Evolutionary conservation across 257 asterid species (phyloP).

Genomic region (Verbascum thapsus): DNA sequence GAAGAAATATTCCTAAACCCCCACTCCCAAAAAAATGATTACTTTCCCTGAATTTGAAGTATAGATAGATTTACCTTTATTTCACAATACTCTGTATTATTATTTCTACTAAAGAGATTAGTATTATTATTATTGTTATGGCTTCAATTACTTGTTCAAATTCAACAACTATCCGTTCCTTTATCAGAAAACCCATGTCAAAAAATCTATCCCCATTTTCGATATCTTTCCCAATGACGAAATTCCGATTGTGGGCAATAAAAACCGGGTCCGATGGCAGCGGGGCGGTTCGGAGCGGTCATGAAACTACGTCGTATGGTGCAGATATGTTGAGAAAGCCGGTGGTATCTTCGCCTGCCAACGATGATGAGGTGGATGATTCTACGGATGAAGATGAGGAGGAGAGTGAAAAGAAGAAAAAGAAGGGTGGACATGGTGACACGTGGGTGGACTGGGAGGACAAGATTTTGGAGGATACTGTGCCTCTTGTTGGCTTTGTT

Average conservation of each 20-base stretch:
- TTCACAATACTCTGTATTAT: no score
- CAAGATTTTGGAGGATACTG: constrained; percentile 90
- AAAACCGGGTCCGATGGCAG: constrained; percentile 37
- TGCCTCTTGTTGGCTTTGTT: constrained; percentile 83
- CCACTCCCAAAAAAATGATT: no score
- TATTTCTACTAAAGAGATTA: no score
- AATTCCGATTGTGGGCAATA: constrained; percentile 33
- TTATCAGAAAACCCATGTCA: no score
- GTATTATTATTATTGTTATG: no score
- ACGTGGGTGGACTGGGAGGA: constrained; percentile 95
- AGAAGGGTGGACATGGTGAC: constrained; percentile 47
- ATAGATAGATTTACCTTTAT: no score
- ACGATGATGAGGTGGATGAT: constrained; percentile 31
- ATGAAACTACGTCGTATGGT: constrained; percentile 30
- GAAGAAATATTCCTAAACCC: no score
- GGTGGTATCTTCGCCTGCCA: constrained; percentile 27
- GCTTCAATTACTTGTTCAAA: no score
- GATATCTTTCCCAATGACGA: no score
- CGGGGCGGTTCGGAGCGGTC: constrained; percentile 22
- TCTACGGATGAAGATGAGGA: constrained; percentile 26
- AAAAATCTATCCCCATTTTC: no score
- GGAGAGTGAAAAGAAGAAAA: constrained; percentile 38
- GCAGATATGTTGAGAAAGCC: constrained; percentile 51
- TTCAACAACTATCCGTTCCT: no score
- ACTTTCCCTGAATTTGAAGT: no score